Evolutionary conservation across 1,284 basidiomycete genomes (phyloP).

Genomic region (Cutaneotrichosporon spelunceum): DNA sequence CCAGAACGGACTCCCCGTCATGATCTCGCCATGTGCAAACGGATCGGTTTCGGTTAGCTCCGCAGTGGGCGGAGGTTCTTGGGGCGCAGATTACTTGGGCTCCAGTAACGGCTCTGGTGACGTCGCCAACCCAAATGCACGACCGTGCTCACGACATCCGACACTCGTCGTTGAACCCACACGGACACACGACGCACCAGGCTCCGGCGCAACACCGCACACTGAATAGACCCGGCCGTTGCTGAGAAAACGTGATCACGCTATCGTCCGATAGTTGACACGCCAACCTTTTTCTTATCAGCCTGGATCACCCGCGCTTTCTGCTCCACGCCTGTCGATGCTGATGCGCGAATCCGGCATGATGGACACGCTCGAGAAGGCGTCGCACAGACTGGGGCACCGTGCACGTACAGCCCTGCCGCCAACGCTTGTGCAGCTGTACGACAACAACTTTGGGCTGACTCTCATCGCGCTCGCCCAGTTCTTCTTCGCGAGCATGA

Average conservation of each 20-base stretch:
- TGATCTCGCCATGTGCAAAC: too few species aligned
- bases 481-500: slow-evolving; percentile 62
- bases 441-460: slow-evolving; percentile 59
- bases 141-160: too few species aligned
- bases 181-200: too few species aligned
- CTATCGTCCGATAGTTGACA: neutral
- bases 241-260: neutral
- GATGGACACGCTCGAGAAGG: slow-evolving; percentile 5
- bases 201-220: too few species aligned
- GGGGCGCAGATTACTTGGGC: too few species aligned
- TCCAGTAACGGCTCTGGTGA: too few species aligned
- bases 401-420: slow-evolving; percentile 14
- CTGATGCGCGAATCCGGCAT: neutral
- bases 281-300: neutral
- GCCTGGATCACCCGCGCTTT: neutral
- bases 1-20: too few species aligned
- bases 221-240: neutral
- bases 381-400: neutral
- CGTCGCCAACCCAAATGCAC: too few species aligned
- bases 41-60: too few species aligned
- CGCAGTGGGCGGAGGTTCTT: too few species aligned
- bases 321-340: neutral
- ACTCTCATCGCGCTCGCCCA: slow-evolving; percentile 61
- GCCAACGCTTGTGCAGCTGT: slow-evolving; percentile 23
- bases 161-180: too few species aligned